A percentile compares a stretch with the other conserved stretches of the same genome.
phyloP scores from a whole-genome alignment of 805 yeast species.

The Lachancea nothofagi region DNA sequence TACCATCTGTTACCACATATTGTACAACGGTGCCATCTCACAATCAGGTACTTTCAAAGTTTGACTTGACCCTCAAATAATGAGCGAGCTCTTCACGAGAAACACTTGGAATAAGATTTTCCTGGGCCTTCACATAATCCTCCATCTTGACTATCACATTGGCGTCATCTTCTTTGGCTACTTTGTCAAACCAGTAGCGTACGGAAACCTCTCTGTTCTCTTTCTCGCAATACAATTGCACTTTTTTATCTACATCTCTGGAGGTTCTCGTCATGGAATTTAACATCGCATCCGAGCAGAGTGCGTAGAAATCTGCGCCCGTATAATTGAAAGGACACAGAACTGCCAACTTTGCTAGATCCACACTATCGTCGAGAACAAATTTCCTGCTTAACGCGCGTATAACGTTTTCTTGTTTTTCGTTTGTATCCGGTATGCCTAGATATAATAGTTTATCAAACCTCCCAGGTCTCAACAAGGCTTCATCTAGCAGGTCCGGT shows the following conservation, averaged over 20 bases:
- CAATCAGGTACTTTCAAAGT: slow-evolving; percentile 48
- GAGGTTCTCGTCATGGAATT: slow-evolving; percentile 95
- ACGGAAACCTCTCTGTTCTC: slow-evolving; percentile 49
- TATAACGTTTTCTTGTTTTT: slow-evolving; percentile 78
- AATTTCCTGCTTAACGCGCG: slow-evolving; percentile 87
- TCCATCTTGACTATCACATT: slow-evolving; percentile 60
- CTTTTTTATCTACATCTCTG: slow-evolving; percentile 60
- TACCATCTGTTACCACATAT: neutral
- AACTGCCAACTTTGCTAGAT: slow-evolving; percentile 53
- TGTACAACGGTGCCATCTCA: neutral
- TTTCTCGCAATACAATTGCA: slow-evolving; percentile 45
- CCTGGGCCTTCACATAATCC: slow-evolving; percentile 75
- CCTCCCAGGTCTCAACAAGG: slow-evolving; percentile 86
- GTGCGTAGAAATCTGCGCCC: slow-evolving; percentile 96
- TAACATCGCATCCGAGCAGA: slow-evolving; percentile 92
- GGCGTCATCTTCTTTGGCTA: slow-evolving; percentile 61
- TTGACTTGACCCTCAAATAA: slow-evolving; percentile 69
- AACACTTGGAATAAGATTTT: slow-evolving; percentile 74
- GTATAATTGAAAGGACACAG: slow-evolving; percentile 86
- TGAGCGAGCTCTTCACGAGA: slow-evolving; percentile 82
- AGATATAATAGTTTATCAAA: slow-evolving; percentile 92
- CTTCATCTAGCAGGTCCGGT: slow-evolving; percentile 93
- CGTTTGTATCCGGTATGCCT: slow-evolving; percentile 88
- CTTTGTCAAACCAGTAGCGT: slow-evolving; percentile 87
- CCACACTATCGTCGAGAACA: slow-evolving; percentile 52